phyloP scores from a whole-genome alignment of 352 stramenopile species.

The Globisporangium cylindrosporum region DNA sequence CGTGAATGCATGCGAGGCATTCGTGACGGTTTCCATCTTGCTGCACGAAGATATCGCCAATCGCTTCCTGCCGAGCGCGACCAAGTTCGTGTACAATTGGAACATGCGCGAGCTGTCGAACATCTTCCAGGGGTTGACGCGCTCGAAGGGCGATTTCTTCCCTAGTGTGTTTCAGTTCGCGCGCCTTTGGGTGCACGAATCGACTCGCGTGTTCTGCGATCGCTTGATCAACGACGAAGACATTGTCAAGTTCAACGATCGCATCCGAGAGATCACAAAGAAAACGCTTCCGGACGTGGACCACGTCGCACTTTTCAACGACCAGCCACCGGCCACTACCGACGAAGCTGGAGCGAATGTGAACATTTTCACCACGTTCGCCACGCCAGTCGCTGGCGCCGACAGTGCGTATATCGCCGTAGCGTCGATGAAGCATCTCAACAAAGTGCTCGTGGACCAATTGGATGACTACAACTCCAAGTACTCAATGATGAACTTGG shows the following conservation, averaged over 20 bases:
- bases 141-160: slow-evolving; percentile 93
- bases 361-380: slow-evolving; percentile 96
- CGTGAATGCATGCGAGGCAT: slow-evolving; percentile 68
- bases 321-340: slow-evolving; percentile 33
- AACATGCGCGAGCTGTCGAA: slow-evolving; percentile 97
- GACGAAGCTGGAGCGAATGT: slow-evolving; percentile 39
- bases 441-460: slow-evolving; percentile 91
- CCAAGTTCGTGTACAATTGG: slow-evolving; percentile 99
- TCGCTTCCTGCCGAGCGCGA: slow-evolving; percentile 94
- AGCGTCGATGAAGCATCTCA: slow-evolving; percentile 78
- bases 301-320: slow-evolving; percentile 80
- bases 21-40: slow-evolving; percentile 90
- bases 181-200: slow-evolving; percentile 95
- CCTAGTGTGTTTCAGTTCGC: slow-evolving; percentile 80
- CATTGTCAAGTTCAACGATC: slow-evolving; percentile 89
- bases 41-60: slow-evolving; percentile 93
- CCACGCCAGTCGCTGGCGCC: slow-evolving; percentile 56
- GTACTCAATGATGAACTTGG: slow-evolving; percentile 98
- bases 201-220: slow-evolving; percentile 96
- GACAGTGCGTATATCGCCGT: slow-evolving; percentile 79
- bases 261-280: slow-evolving; percentile 92
- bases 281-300: slow-evolving; percentile 90
- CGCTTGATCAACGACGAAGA: slow-evolving; percentile 95
- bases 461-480: slow-evolving; percentile 97
- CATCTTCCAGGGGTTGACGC: slow-evolving; percentile 94